Evolutionary conservation across 139 green algal species (phyloP).

Genomic region (Protoeuglena noctilucae): DNA sequence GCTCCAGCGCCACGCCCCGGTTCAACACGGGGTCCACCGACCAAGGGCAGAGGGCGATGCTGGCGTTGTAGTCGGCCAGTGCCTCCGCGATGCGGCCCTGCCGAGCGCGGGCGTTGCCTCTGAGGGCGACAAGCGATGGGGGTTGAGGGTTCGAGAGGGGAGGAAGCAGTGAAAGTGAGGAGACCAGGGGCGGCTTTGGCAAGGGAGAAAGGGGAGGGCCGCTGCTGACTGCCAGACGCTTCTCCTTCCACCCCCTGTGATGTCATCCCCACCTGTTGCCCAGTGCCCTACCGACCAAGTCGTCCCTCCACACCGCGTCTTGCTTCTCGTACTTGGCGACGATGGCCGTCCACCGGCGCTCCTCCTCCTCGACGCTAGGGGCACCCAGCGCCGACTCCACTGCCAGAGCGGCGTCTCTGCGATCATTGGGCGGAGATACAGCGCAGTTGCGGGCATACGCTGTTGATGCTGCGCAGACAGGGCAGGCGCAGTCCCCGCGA

Average conservation of each 20-base stretch:
- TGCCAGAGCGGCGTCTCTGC: neutral
- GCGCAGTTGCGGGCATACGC: no score
- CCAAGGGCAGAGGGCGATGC: conserved; percentile 58
- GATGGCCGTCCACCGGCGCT: conserved; percentile 3
- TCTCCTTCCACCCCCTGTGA: neutral
- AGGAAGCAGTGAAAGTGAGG: neutral
- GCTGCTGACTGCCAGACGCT: neutral
- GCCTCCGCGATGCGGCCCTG: conserved; percentile 50
- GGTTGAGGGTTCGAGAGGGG: conserved; percentile 36
- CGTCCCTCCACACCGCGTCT: neutral
- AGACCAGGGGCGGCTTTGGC: neutral
- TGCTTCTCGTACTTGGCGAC: neutral
- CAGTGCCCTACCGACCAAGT: neutral
- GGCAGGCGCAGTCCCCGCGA: no score
- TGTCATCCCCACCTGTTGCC: no score
- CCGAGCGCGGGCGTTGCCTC: conserved; percentile 67
- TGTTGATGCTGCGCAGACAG: no score
- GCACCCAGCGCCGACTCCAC: conserved; percentile 5
- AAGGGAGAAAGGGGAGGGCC: neutral
- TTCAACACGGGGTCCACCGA: conserved; percentile 73
- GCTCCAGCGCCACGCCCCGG: conserved; percentile 19
- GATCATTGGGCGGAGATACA: no score
- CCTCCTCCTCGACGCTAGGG: conserved; percentile 3
- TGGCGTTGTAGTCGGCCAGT: conserved; percentile 54
- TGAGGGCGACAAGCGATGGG: no score